phyloP scores from a whole-genome alignment of 202 grass and related monocot species.

The Setaria viridis region DNA sequence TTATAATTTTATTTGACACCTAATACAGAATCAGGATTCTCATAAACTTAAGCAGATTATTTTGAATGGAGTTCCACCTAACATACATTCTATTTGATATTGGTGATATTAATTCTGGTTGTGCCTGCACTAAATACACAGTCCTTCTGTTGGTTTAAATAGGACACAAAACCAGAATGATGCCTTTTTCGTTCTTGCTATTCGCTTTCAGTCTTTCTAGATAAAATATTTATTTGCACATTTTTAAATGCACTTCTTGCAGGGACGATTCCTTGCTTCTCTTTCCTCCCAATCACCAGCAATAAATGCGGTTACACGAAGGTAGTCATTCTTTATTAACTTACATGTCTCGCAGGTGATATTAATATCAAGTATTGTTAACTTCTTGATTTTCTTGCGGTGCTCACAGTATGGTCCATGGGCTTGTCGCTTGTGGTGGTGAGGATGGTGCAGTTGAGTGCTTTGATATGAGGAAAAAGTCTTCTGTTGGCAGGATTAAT shows the following conservation, averaged over 20 bases:
- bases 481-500: constrained; percentile 87
- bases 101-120: constrained; percentile 10
- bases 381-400: constrained; percentile 35
- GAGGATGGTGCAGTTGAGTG: constrained; percentile 92
- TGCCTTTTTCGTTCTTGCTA: constrained; percentile 9
- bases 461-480: constrained; percentile 95
- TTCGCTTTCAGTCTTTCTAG: constrained; percentile 23
- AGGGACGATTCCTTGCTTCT: constrained; percentile 89
- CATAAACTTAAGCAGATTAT: background rate
- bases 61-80: constrained; percentile 29
- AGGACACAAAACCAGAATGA: background rate
- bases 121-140: background rate
- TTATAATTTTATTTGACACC: background rate
- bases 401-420: constrained; percentile 71
- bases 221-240: constrained; percentile 22
- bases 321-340: constrained; percentile 51
- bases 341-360: constrained; percentile 33
- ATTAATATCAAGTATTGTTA: constrained; percentile 39
- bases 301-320: constrained; percentile 85
- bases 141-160: constrained; percentile 22
- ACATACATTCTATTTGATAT: background rate
- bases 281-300: constrained; percentile 82
- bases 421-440: constrained; percentile 93
- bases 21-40: constrained; percentile 27
- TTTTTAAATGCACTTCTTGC: constrained; percentile 35